Evolutionary conservation across 164 flowering plant genomes (phyloP).

Genomic region (Euptelea pleiosperma): DNA sequence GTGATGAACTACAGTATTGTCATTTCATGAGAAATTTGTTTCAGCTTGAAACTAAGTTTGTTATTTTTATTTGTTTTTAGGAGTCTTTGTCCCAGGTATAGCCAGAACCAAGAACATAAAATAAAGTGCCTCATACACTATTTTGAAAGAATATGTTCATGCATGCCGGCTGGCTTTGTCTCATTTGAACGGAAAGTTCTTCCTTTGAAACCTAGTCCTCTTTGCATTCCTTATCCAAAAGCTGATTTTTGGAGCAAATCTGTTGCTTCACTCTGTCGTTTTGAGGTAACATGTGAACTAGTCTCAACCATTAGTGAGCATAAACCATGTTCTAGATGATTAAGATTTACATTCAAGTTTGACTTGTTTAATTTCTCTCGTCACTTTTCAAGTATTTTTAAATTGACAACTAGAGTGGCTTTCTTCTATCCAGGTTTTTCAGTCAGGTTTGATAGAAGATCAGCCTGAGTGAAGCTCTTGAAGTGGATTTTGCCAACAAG

Average conservation of each 20-base stretch:
- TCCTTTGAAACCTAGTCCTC: constrained; percentile 30
- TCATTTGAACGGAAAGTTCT: constrained; percentile 92
- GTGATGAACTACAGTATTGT: neutral
- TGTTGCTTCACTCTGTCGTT: constrained; percentile 44
- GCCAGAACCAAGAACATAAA: constrained; percentile 59
- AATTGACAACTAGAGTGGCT: neutral
- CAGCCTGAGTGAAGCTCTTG: constrained; percentile 60
- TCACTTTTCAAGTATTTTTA: neutral
- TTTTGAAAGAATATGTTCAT: constrained; percentile 64
- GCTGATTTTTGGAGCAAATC: constrained; percentile 72
- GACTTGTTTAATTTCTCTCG: neutral
- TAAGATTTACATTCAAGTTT: neutral
- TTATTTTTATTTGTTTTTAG: constrained; percentile 32
- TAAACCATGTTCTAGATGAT: neutral
- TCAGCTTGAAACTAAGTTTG: neutral
- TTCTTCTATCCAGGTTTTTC: constrained; percentile 41
- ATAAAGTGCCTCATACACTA: constrained; percentile 79
- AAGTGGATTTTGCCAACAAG: constrained; percentile 95
- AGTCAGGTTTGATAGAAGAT: constrained; percentile 76
- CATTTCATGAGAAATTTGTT: neutral
- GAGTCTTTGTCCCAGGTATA: constrained; percentile 46
- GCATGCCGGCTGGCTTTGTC: constrained; percentile 59
- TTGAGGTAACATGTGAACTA: constrained; percentile 50
- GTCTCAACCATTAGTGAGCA: neutral
- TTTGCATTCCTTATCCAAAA: constrained; percentile 43